Percentiles rank a stretch among this genome's conserved stretches.
Evolutionary conservation across 306 rosid species (phyloP).

Genomic region (Cyamopsis tetragonoloba): DNA sequence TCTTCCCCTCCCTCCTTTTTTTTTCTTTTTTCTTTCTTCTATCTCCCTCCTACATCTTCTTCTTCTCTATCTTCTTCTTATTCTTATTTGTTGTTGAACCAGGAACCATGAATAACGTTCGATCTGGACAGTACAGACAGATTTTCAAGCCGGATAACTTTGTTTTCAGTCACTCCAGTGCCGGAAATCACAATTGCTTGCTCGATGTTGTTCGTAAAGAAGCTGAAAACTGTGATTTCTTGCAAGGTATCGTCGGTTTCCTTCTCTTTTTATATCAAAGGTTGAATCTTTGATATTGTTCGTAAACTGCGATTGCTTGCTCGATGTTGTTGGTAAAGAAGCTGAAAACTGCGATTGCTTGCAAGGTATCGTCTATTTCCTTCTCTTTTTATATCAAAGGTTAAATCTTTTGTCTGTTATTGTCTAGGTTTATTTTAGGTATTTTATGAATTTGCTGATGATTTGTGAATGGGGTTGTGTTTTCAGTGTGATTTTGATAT

Average conservation of each 20-base stretch:
- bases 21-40: too few species aligned
- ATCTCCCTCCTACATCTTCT: too few species aligned
- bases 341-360: slow-evolving; percentile 77
- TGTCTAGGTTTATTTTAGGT: background rate
- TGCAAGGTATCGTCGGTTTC: too few species aligned
- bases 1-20: too few species aligned
- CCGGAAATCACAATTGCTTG: slow-evolving; percentile 69
- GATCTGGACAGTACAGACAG: slow-evolving; percentile 69
- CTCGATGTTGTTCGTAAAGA: too few species aligned
- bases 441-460: background rate
- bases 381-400: background rate
- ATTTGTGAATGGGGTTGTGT: background rate
- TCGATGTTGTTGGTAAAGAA: slow-evolving; percentile 74
- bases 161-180: slow-evolving; percentile 74
- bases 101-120: slow-evolving; percentile 72
- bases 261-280: too few species aligned
- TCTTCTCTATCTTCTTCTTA: too few species aligned
- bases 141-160: slow-evolving; percentile 71
- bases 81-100: too few species aligned
- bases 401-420: background rate
- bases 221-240: too few species aligned
- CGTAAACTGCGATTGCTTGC: slow-evolving; percentile 71
- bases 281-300: too few species aligned
- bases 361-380: slow-evolving; percentile 42
- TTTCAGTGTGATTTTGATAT: background rate